Conservation (phyloP, 768 basidiomycete genomes). For the Hebeloma cylindrosporum region DNA sequence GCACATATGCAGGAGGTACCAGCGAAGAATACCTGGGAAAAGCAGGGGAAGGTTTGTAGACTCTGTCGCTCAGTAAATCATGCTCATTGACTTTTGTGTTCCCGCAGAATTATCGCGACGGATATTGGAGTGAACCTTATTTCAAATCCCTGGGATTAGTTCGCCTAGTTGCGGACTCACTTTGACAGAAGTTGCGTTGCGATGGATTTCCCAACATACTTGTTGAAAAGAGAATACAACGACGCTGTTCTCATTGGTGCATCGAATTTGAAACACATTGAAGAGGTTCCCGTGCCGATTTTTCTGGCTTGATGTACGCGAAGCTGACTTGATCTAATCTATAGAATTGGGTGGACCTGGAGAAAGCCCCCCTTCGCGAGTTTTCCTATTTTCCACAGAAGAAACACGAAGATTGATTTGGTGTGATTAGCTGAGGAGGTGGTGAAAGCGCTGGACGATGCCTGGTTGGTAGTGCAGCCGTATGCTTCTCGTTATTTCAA, state of each 20-base stretch:
- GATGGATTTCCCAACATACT: conserved; percentile 63
- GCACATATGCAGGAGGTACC: conserved; percentile 51
- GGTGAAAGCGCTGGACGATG: conserved; percentile 47
- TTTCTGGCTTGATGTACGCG: not conserved
- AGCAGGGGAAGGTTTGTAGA: conserved; percentile 21
- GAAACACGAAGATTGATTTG: not conserved
- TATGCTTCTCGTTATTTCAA: conserved; percentile 42
- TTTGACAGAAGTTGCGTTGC: conserved; percentile 53
- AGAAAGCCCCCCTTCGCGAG: conserved; percentile 58
- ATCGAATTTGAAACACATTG: conserved; percentile 54
- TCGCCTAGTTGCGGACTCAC: conserved; percentile 45
- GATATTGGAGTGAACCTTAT: conserved; percentile 56
- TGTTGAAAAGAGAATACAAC: conserved; percentile 45
- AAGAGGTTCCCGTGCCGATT: conserved; percentile 36
- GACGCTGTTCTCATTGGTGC: conserved; percentile 65
- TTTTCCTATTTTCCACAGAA: not conserved
- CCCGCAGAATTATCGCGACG: conserved; percentile 20
- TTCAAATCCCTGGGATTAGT: conserved; percentile 50
- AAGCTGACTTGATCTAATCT: not conserved
- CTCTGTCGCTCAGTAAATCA: not conserved
- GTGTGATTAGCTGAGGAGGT: conserved; percentile 39
- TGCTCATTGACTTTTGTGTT: not conserved
- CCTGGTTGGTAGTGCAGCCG: conserved; percentile 46
- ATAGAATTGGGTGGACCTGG: conserved; percentile 50
- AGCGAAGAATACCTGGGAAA: conserved; percentile 57